These are phyloP conservation scores for Peronosclerospora sorghi DNA, from an alignment of 352 stramenopile species.

Conservation along the genomic window DNA sequence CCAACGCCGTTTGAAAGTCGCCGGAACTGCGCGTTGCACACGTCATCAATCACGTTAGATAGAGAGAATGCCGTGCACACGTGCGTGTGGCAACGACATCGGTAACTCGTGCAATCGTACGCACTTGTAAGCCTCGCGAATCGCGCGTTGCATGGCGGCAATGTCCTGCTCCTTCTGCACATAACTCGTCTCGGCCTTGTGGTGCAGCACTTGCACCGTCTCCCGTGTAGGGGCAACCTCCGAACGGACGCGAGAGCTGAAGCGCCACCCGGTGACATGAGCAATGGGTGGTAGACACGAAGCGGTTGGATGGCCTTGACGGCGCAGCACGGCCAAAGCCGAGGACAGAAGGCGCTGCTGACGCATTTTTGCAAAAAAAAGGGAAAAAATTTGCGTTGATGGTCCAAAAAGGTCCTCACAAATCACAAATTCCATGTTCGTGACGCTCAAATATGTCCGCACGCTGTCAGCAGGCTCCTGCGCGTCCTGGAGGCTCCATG, in stretches of 20 bases:
- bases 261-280: background rate
- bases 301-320: background rate
- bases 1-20: slow-evolving; percentile 52
- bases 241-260: slow-evolving; percentile 4
- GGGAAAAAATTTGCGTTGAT: too few relatives aligned
- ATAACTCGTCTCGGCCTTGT: slow-evolving; percentile 38
- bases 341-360: slow-evolving; percentile 6
- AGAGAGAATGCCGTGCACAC: background rate
- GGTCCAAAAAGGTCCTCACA: too few relatives aligned
- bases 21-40: slow-evolving; percentile 30
- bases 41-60: slow-evolving; percentile 18
- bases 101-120: slow-evolving; percentile 5
- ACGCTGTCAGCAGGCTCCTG: too few relatives aligned
- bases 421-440: too few relatives aligned
- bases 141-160: slow-evolving; percentile 67
- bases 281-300: background rate
- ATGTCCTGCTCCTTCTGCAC: slow-evolving; percentile 73
- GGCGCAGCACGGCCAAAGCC: slow-evolving; percentile 9
- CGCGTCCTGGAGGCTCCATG: background rate
- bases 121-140: slow-evolving; percentile 74
- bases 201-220: slow-evolving; percentile 53
- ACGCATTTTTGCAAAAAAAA: too few relatives aligned
- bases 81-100: background rate
- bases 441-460: too few relatives aligned
- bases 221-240: slow-evolving; percentile 7